Conservation (phyloP, 208 protist genomes). For the Perkinsela sp. region DNA sequence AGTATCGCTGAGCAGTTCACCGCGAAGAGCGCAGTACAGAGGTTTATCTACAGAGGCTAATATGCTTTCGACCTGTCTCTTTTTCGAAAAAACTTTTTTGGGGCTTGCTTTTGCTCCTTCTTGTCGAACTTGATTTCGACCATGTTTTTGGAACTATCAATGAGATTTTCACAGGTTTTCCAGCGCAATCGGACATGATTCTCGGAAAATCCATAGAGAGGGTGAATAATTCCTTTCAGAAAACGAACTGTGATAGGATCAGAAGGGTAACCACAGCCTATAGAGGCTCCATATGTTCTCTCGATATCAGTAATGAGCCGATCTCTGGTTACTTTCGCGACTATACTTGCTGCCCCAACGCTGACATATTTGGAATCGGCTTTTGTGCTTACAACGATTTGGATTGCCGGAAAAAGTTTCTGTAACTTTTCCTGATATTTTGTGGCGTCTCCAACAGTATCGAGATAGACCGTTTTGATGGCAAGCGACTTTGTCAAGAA, state of each 20-base stretch:
- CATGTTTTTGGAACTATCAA: not conserved
- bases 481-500: slow-evolving; percentile 24
- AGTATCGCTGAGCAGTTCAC: no score
- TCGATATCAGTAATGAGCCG: slow-evolving; percentile 5
- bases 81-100: no score
- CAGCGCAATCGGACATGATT: not conserved
- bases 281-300: slow-evolving; percentile 11
- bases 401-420: slow-evolving; percentile 44
- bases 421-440: slow-evolving; percentile 36
- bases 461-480: slow-evolving; percentile 61
- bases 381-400: slow-evolving; percentile 47
- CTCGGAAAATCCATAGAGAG: not conserved
- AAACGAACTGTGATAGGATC: slow-evolving; percentile 29
- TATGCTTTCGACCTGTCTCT: no score
- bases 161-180: not conserved
- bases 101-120: not conserved
- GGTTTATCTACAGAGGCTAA: no score
- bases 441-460: slow-evolving; percentile 58
- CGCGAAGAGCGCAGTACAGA: no score
- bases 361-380: slow-evolving; percentile 66
- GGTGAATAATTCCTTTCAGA: slow-evolving; percentile 8
- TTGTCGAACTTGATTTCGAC: not conserved
- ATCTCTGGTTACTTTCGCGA: slow-evolving; percentile 61
- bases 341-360: slow-evolving; percentile 65
- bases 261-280: slow-evolving; percentile 44